Evolutionary conservation across 306 rosid species (phyloP).

Genomic region (Medicago lupulina): DNA sequence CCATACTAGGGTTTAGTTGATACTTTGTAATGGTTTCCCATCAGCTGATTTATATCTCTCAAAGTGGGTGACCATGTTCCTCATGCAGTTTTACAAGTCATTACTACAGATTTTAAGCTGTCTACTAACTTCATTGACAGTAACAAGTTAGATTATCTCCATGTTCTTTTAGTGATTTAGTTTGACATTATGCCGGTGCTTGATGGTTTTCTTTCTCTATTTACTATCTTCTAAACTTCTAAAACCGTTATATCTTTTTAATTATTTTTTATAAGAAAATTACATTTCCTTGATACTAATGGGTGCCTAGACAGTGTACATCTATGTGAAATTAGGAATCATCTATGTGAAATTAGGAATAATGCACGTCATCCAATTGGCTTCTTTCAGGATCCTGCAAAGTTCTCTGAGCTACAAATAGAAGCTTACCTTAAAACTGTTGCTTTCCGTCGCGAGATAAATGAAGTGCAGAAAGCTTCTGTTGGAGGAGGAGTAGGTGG

Average conservation of each 20-base stretch:
- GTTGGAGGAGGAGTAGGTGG: conserved; percentile 84
- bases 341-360: conserved; percentile 4
- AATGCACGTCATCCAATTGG: conserved; percentile 40
- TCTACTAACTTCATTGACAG: not conserved
- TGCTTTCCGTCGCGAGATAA: conserved; percentile 94
- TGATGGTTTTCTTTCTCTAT: conserved; percentile 29
- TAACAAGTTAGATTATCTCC: not conserved
- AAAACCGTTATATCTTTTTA: not conserved
- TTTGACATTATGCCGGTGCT: not conserved
- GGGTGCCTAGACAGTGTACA: not conserved
- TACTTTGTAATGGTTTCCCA: too few relatives aligned
- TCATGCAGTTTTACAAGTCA: too few relatives aligned
- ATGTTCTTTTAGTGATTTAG: conserved; percentile 25
- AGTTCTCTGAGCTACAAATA: conserved; percentile 96
- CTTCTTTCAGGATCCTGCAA: conserved; percentile 77
- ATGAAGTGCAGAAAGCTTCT: conserved; percentile 90
- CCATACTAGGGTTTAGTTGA: too few relatives aligned
- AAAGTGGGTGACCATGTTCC: too few relatives aligned
- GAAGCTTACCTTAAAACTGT: conserved; percentile 95
- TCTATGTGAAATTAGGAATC: conserved; percentile 12
- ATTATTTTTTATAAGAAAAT: conserved; percentile 1
- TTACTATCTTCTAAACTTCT: not conserved
- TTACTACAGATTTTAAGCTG: not conserved
- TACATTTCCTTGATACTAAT: conserved; percentile 32
- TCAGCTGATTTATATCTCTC: too few relatives aligned